Evolutionary conservation across 148 eudicot species (phyloP), one percentile per base, ranked within the genome.

Genomic region (Nyssa sinensis): DNA sequence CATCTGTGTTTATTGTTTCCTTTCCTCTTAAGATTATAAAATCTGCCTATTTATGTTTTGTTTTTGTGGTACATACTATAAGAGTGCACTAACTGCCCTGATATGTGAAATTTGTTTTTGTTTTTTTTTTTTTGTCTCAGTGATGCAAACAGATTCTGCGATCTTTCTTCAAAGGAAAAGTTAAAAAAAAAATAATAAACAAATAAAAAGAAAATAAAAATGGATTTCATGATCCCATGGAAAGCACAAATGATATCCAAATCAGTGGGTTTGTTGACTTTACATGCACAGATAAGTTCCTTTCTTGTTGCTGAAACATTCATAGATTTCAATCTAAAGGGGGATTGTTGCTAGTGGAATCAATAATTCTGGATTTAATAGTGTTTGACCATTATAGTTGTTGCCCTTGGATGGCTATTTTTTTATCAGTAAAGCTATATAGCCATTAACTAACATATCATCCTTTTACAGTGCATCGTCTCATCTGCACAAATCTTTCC

Each of bases 161-260:
- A 19, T 63, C 31, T 62, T 63, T 63, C 17, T 9, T 30, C 12
- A 33, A 29, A 32, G 19, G 1, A 31, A 34, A 63, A 30, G 19
- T 31, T 63, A 13, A 3, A 63, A 32, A 14, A 63, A 30, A 31
- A 41, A 8, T 0, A 41, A 8, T 0, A 13, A 44, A 44, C 12
- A 4, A 44, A 12, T 3, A 14, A 12, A 31, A 6, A 63, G 31
- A 14, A 63, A 16, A 32, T 8, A 21, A 32, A 32, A 19, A 5
- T 63, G 31, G 66, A 32, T 63, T 63, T 32, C 34, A 63, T 35
- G 68, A 65, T 35, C 28, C 35, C 17, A 21, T 65, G 49, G 35
- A 34, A 65, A 65, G 16, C 28, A 65, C 11, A 21, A 34, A 35
- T 65, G 14, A 2, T 19, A 35, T 65, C 68, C 13, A 14, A 39